phyloP scores from a whole-genome alignment of 2,329 filamentous ascomycete genomes.

The Xylaria sp. region DNA sequence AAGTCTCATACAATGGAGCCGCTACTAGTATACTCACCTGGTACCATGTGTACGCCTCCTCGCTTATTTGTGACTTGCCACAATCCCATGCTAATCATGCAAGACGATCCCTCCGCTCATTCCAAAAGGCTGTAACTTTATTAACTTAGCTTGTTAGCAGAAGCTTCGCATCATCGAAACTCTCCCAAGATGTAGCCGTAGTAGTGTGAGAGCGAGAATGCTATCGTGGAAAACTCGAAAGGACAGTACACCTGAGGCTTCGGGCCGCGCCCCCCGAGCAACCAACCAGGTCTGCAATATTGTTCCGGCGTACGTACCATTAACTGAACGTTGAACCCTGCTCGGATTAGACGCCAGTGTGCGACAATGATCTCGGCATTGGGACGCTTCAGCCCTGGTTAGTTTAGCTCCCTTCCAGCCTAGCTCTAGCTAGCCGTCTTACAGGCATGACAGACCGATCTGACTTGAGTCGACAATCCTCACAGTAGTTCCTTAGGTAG shows the following conservation, averaged over 20 bases:
- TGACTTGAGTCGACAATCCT: not conserved
- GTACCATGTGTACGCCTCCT: not conserved
- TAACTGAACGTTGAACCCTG: conserved; percentile 27
- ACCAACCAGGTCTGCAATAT: conserved; percentile 4
- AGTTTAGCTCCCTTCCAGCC: conserved; percentile 15
- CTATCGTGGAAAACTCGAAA: not conserved
- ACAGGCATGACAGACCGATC: not conserved
- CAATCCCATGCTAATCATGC: not conserved
- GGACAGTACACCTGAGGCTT: conserved; percentile 1
- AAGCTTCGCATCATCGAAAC: not conserved
- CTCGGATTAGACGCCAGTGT: conserved; percentile 13
- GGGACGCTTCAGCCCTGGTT: conserved; percentile 17
- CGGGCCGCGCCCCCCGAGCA: conserved; percentile 33
- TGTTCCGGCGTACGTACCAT: conserved; percentile 15
- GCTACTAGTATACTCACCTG: not conserved
- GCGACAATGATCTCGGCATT: conserved; percentile 34
- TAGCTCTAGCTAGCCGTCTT: conserved; percentile 2
- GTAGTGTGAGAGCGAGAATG: not conserved
- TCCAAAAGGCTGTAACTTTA: not conserved
- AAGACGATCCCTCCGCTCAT: not conserved
- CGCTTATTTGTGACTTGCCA: not conserved
- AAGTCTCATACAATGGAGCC: conserved; percentile 11
- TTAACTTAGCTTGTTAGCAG: not conserved
- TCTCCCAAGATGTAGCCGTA: not conserved
- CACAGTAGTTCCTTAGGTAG: not conserved